Evolutionary conservation across 768 basidiomycete genomes (phyloP), one percentile per base, ranked within the genome.

Genomic region (Hypsizygus marmoreus): DNA sequence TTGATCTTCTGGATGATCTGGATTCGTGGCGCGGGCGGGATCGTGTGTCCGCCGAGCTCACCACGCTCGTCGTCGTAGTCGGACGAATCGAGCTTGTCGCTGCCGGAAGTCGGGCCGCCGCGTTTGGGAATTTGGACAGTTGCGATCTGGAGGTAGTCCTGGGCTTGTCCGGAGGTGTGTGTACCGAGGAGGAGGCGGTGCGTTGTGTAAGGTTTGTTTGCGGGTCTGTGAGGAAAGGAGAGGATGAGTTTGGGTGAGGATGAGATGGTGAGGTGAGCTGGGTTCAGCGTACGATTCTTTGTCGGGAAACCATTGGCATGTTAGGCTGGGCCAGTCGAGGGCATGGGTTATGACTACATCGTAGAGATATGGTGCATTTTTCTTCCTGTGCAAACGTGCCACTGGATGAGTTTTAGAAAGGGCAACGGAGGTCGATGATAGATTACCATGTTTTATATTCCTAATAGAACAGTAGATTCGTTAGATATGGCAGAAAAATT

Each of bases 221-320:
- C 71, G 14, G 93, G 90, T 47, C 93, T 97, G 52, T n/a, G n/a
- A n/a, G n/a, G n/a, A n/a, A n/a, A n/a, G 43, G 14, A 25, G 31
- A 25, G 23, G 22, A n/a, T 47, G 19, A 26, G 36, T 39, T 12
- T 43, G 22, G 34, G 25, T 39, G 17, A 22, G 14, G 14, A n/a
- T 31, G 8, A 45, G 28, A 23, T 12, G 19, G 22, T 3, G 13
- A 29, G n/a, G 25, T 8, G 23, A 22, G 16, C 26, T 20, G 24
- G 31, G 40, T 32, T 16, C 43, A 9, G 68, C 91, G 61, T 57
- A 95, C 95, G 82, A 81, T 69, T 97, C 91, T 66, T 84, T 87
- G 75, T 99, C 97, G 0, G 97, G 97, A 67, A 99, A 90, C 97
- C 97, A 99, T 70, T 98, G 97, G 65, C 91, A 94, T 4, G 97